A percentile compares a stretch with the other conserved stretches of the same genome.
These are phyloP conservation scores for Populus tremula DNA, from an alignment of 345 rosid species.

Conservation along the genomic window DNA sequence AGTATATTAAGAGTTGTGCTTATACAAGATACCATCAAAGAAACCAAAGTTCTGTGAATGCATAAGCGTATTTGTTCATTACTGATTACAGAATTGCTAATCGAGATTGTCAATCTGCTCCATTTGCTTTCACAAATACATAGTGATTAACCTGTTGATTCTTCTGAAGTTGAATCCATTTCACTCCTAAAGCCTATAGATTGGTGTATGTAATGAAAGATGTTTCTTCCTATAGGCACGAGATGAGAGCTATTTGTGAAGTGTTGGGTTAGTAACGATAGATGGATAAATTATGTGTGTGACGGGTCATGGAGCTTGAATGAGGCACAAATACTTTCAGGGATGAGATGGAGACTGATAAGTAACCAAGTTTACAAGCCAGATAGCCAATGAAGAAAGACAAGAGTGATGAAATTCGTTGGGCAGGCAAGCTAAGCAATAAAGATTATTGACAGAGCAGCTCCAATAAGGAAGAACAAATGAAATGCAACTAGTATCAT, in stretches of 20 bases:
- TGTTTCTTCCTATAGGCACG: background rate
- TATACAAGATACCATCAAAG: background rate
- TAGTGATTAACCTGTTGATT: background rate
- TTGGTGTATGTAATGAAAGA: background rate
- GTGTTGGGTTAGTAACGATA: background rate
- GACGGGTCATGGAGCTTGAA: background rate
- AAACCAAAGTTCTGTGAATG: background rate
- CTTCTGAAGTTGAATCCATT: background rate
- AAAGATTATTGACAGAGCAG: background rate
- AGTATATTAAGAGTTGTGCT: background rate
- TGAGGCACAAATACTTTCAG: background rate
- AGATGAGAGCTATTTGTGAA: background rate
- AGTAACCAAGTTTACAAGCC: background rate
- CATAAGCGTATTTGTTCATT: background rate
- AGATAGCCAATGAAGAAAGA: background rate
- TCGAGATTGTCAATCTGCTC: background rate
- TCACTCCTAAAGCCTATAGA: background rate
- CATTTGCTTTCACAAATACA: background rate
- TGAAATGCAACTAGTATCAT: background rate
- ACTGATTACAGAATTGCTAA: background rate
- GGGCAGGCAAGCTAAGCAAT: background rate
- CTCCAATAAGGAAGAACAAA: background rate
- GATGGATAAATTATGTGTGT: background rate
- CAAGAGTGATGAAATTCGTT: background rate
- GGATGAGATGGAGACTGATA: background rate